Evolutionary conservation across 2,329 filamentous ascomycete genomes (phyloP).

Genomic region (Sporothrix brunneoviolacea): DNA sequence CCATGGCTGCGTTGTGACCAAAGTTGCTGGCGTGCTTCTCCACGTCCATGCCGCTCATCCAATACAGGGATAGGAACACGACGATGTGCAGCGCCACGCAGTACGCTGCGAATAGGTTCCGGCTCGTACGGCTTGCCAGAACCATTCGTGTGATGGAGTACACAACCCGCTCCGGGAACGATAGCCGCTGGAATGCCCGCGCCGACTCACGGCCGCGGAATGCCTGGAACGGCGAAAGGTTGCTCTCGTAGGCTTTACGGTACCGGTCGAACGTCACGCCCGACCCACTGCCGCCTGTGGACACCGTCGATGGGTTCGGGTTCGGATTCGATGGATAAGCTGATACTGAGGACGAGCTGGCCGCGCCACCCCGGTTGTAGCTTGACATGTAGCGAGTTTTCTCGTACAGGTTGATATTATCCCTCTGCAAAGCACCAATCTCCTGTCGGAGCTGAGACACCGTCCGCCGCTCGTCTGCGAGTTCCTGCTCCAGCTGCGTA

Average conservation of each 20-base stretch:
- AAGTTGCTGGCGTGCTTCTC: constrained; percentile 54
- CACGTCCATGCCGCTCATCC: constrained; percentile 64
- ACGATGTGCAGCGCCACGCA: constrained; percentile 82
- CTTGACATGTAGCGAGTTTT: constrained; percentile 95
- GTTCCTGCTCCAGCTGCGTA: constrained; percentile 78
- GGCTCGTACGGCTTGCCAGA: constrained; percentile 78
- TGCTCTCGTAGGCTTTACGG: constrained; percentile 86
- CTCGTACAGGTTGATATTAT: constrained; percentile 93
- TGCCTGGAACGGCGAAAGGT: constrained; percentile 90
- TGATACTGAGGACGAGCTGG: constrained; percentile 59
- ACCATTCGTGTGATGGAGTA: constrained; percentile 90
- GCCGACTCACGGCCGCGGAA: constrained; percentile 92
- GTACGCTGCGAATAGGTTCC: constrained; percentile 91
- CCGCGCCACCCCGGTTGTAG: constrained; percentile 60
- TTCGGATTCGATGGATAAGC: constrained; percentile 62
- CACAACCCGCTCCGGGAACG: constrained; percentile 78
- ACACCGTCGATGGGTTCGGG: constrained; percentile 68
- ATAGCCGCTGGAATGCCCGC: constrained; percentile 88
- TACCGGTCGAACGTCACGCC: constrained; percentile 76
- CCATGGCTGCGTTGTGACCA: constrained; percentile 40
- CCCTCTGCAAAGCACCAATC: constrained; percentile 84
- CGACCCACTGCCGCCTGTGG: constrained; percentile 50
- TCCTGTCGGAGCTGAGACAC: constrained; percentile 86
- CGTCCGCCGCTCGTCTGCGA: constrained; percentile 74
- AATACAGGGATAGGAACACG: constrained; percentile 81